Evolutionary conservation across 805 yeast genomes (phyloP).

Genomic region (Geotrichum ghanense): DNA sequence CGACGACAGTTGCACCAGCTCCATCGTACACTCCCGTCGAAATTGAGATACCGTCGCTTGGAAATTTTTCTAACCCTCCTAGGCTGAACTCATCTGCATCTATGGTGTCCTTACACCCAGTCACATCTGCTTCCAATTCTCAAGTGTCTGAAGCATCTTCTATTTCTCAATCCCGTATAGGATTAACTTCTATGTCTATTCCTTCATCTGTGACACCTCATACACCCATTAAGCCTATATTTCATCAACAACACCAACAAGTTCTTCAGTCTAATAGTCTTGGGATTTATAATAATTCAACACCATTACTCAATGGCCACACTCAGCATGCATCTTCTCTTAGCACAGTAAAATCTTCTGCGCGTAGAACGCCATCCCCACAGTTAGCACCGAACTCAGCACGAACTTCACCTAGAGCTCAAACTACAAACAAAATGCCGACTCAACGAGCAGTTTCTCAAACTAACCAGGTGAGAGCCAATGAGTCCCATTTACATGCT

Average conservation of each 20-base stretch:
- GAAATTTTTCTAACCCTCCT: slow-evolving; percentile 5
- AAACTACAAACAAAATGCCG: neutral
- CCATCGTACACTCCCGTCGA: slow-evolving; percentile 16
- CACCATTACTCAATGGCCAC: neutral
- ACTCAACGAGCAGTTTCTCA: neutral
- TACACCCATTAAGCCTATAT: neutral
- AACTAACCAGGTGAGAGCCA: no score
- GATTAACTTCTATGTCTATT: neutral
- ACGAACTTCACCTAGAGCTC: neutral
- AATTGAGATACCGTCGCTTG: slow-evolving; percentile 10
- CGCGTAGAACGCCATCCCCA: neutral
- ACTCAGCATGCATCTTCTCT: neutral
- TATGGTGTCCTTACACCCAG: slow-evolving; percentile 1
- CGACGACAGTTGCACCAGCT: slow-evolving; percentile 16
- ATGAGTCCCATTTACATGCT: neutral
- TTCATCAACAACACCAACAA: neutral
- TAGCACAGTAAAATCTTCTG: neutral
- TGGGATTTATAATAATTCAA: neutral
- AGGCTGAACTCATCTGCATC: slow-evolving; percentile 5
- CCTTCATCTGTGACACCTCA: neutral
- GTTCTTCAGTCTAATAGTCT: neutral
- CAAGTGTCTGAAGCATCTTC: slow-evolving; percentile 2
- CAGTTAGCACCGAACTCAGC: neutral
- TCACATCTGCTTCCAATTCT: slow-evolving; percentile 3
- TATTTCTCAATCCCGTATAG: no score